Base-by-base conservation (phyloP, 305 asterid genomes). In the Fraxinus ornus region DNA sequence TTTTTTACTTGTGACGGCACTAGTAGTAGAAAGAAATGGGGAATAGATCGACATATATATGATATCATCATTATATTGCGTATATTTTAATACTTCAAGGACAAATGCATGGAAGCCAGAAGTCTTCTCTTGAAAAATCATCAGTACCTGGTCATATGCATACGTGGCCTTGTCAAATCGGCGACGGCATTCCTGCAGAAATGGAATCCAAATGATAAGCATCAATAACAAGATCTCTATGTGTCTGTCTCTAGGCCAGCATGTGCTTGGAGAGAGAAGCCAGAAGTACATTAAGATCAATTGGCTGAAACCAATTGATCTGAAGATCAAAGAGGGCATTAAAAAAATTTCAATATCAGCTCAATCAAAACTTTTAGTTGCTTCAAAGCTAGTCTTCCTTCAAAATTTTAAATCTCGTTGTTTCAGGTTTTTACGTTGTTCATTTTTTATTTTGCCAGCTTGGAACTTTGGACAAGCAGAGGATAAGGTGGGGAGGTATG, bases 101-200 rank as follows among this genome's bases (percentile, higher is more conserved):
- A 85, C 75, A 4, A 70, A 44, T 70, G 76, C 37, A 47, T 41
- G 80, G 47, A 80, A 64, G 17, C 73, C 7, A 15, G 55, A 85
- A 35, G 64, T 81, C 60, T 64, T 79, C 79, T 83, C 39, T 68
- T 15, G 78, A 66, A 82, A 77, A 83, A 78, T 24, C 77, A 78
- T 83, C 81, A 39, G 77, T 88, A 95, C 99, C 97, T 96, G 98
- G 83, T 94, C 99, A 89, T 96, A 96, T 57, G 92, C 70, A 83
- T 91, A 44, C 80, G 87, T 88, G 75, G 98, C 92, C 88, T 94
- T 96, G 90, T 96, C 99, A 73, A 94, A 93, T 79, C 97, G 89
- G 79, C 94, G 95, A 78, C 98, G 99, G 49, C 97, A 92, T 57
- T 96, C 98, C 99, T 96, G 90, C 92, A 92, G 75, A 84, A 81